These are phyloP conservation scores for Solanum sparsipilum DNA, from an alignment of 257 asterid genomes.

Conservation along the genomic window DNA sequence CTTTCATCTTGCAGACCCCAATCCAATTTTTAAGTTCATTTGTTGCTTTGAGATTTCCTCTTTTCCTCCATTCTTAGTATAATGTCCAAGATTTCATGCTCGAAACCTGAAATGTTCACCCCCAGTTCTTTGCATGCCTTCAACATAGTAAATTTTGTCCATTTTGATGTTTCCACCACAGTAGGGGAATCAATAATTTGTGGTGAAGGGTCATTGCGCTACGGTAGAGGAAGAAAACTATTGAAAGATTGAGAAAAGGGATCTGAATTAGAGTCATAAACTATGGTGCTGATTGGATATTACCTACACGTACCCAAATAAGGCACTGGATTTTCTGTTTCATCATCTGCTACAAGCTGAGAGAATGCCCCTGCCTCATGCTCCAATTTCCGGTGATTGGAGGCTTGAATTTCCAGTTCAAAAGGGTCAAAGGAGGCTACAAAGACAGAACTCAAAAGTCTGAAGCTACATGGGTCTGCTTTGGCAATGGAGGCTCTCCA, in stretches of 20 bases:
- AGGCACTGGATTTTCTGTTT: rapidly evolving
- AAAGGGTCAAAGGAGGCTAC: neutral
- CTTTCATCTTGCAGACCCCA: neutral
- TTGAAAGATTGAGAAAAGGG: neutral
- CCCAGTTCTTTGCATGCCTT: neutral
- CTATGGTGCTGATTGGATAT: too few relatives aligned
- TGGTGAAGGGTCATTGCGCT: neutral
- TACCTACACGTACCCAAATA: rapidly evolving
- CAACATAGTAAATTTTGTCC: neutral
- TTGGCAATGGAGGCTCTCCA: neutral
- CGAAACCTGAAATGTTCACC: neutral
- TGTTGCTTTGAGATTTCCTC: neutral
- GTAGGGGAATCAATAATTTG: neutral
- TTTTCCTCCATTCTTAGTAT: neutral
- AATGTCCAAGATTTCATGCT: neutral
- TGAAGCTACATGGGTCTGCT: neutral
- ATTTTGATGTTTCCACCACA: neutral
- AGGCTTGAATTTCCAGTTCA: neutral
- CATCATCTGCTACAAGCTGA: too few relatives aligned
- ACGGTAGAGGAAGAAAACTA: neutral
- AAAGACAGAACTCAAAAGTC: neutral
- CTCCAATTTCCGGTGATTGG: neutral
- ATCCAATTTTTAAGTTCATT: neutral
- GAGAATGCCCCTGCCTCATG: neutral
- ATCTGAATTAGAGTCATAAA: too few relatives aligned